A percentile compares a stretch with the other conserved stretches of the same genome.
Evolutionary conservation across 2,329 filamentous ascomycete genomes (phyloP).

Genomic region (Apiospora sp.): DNA sequence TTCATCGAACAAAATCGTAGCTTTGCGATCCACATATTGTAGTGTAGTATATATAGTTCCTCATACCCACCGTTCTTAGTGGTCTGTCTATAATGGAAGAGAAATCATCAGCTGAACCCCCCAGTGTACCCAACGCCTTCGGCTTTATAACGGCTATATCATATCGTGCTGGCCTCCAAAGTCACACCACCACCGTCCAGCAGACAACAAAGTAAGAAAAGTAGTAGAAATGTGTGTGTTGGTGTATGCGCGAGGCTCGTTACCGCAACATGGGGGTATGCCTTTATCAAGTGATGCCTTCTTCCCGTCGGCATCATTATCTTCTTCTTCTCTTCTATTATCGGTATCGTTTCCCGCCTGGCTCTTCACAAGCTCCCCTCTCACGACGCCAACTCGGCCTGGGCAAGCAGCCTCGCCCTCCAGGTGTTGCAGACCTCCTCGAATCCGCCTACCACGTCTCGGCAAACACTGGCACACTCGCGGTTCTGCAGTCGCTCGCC

Average conservation of each 20-base stretch:
- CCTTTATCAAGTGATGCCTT: not conserved
- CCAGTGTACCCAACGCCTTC: conserved; percentile 15
- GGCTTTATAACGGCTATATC: conserved; percentile 18
- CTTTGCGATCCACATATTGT: not conserved
- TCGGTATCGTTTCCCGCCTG: not conserved
- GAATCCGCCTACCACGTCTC: conserved; percentile 90
- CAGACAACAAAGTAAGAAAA: conserved; percentile 7
- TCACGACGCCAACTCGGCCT: conserved; percentile 58
- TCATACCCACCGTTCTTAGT: not conserved
- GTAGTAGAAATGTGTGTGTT: not conserved
- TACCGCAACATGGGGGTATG: conserved; percentile 3
- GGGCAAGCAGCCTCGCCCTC: conserved; percentile 76
- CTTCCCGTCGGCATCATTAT: not conserved
- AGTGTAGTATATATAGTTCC: not conserved
- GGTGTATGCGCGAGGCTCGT: not conserved
- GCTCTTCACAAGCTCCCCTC: not conserved
- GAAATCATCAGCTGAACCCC: conserved; percentile 1
- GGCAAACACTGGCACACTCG: conserved; percentile 84
- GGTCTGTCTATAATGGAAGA: conserved; percentile 11
- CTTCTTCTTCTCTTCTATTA: not conserved
- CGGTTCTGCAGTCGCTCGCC: conserved; percentile 76
- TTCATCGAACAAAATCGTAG: not conserved
- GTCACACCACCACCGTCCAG: not conserved
- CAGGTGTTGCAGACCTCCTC: conserved; percentile 88
- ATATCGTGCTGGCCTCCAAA: conserved; percentile 16